A percentile compares a stretch with the other conserved stretches of the same genome.
phyloP scores from a whole-genome alignment of 2,329 filamentous ascomycete genomes.

The Colletotrichum graminicola region DNA sequence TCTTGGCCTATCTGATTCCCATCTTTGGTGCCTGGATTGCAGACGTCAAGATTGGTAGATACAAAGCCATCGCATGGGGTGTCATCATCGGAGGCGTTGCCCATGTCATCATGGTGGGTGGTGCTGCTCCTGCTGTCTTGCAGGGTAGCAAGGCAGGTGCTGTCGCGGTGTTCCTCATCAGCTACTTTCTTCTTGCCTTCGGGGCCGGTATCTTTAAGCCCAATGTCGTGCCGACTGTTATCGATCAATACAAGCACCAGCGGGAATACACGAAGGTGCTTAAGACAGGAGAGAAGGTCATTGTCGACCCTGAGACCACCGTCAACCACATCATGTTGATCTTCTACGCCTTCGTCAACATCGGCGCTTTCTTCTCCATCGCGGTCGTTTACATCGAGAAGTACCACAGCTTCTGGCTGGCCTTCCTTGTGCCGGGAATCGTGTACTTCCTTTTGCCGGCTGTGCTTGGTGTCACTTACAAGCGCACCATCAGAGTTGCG shows the following conservation, averaged over 20 bases:
- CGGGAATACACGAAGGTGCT: constrained; percentile 59
- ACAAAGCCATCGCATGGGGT: constrained; percentile 77
- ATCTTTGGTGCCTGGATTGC: constrained; percentile 69
- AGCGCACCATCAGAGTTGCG: constrained; percentile 66
- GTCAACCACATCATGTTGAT: constrained; percentile 76
- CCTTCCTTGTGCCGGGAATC: constrained; percentile 58
- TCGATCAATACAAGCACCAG: constrained; percentile 69
- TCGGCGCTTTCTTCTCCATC: constrained; percentile 65
- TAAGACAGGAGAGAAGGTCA: constrained; percentile 71
- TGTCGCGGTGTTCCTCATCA: constrained; percentile 71
- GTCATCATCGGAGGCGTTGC: constrained; percentile 76
- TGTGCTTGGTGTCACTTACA: constrained; percentile 68
- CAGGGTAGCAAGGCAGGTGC: constrained; percentile 61
- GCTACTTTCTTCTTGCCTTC: constrained; percentile 65
- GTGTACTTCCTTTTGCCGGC: constrained; percentile 71
- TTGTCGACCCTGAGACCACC: constrained; percentile 76
- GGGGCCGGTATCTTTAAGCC: constrained; percentile 80
- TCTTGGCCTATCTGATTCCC: constrained; percentile 70
- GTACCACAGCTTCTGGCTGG: constrained; percentile 64
- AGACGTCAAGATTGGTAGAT: constrained; percentile 78
- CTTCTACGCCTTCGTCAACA: constrained; percentile 68
- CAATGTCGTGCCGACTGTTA: constrained; percentile 76
- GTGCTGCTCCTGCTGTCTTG: constrained; percentile 62
- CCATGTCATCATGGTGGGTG: constrained; percentile 75
- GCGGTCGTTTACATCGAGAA: constrained; percentile 66